Conservation (phyloP, 2,329 filamentous ascomycete genomes). For the Stenocarpella maydis region DNA sequence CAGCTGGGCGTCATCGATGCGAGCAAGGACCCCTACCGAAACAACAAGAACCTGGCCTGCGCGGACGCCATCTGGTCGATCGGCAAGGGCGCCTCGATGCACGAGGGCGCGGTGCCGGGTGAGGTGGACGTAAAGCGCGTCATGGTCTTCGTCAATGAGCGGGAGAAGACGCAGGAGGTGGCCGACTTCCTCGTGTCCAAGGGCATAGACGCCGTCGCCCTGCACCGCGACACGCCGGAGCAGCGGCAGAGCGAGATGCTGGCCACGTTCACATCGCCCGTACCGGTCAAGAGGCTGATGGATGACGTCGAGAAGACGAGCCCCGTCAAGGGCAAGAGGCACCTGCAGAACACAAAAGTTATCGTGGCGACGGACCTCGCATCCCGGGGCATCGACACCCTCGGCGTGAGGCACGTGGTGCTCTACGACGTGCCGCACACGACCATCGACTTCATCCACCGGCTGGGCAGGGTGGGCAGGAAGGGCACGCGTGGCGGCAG, state of each 20-base stretch:
- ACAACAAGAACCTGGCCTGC: constrained; percentile 92
- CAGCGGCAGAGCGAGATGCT: constrained; percentile 81
- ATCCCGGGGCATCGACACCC: constrained; percentile 91
- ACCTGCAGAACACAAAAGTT: constrained; percentile 82
- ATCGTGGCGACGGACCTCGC: constrained; percentile 94
- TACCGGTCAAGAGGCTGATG: constrained; percentile 47
- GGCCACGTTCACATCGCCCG: constrained; percentile 71
- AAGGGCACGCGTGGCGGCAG: constrained; percentile 92
- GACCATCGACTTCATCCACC: constrained; percentile 97
- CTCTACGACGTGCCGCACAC: constrained; percentile 98
- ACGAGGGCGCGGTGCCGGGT: constrained; percentile 64
- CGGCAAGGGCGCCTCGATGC: constrained; percentile 73
- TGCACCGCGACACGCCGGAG: constrained; percentile 85
- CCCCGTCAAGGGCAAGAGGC: constrained; percentile 52
- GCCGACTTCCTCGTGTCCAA: constrained; percentile 81
- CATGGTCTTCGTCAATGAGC: constrained; percentile 96
- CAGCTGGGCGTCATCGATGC: constrained; percentile 94
- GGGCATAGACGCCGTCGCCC: constrained; percentile 85
- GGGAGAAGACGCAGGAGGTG: constrained; percentile 84
- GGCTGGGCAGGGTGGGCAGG: constrained; percentile 87
- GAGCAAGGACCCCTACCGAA: constrained; percentile 88
- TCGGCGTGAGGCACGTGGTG: constrained; percentile 89
- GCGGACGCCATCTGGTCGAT: constrained; percentile 96
- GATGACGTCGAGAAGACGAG: constrained; percentile 41
- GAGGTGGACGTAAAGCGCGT: constrained; percentile 80